Conservation (phyloP, 768 basidiomycete species). For the Agaricus blazei region DNA sequence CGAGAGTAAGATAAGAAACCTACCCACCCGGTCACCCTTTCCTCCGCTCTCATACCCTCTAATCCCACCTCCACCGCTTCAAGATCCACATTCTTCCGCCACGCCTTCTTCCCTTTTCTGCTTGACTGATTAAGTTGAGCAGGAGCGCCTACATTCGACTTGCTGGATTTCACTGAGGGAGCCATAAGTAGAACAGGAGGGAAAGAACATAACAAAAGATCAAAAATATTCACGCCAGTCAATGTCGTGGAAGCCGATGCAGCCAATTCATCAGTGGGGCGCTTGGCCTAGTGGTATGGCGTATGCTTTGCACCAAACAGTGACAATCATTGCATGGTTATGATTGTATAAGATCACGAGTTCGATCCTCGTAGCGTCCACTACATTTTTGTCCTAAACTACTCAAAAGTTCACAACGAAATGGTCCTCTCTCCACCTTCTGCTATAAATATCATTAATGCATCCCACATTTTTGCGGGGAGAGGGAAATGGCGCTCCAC, state of each 20-base stretch:
- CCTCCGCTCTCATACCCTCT: slow-evolving; percentile 76
- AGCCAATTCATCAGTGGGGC: slow-evolving; percentile 23
- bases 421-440: no score
- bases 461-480: no score
- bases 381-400: neutral
- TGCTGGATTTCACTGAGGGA: slow-evolving; percentile 13
- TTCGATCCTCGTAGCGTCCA: slow-evolving; percentile 53
- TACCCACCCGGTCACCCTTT: slow-evolving; percentile 71
- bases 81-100: slow-evolving; percentile 91
- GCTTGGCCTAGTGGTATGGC: slow-evolving; percentile 60
- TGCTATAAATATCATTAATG: no score
- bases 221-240: neutral
- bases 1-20: neutral
- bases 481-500: no score
- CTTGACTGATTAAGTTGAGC: slow-evolving; percentile 65
- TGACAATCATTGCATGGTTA: neutral
- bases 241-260: neutral
- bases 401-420: no score
- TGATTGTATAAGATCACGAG: slow-evolving; percentile 52
- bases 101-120: slow-evolving; percentile 87
- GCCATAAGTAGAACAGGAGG: neutral
- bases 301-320: slow-evolving; percentile 45
- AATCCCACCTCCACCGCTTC: slow-evolving; percentile 71
- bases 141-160: slow-evolving; percentile 45
- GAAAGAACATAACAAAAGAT: neutral